phyloP scores from a whole-genome alignment of 768 basidiomycete genomes.

The Leccinum subtestaceum region DNA sequence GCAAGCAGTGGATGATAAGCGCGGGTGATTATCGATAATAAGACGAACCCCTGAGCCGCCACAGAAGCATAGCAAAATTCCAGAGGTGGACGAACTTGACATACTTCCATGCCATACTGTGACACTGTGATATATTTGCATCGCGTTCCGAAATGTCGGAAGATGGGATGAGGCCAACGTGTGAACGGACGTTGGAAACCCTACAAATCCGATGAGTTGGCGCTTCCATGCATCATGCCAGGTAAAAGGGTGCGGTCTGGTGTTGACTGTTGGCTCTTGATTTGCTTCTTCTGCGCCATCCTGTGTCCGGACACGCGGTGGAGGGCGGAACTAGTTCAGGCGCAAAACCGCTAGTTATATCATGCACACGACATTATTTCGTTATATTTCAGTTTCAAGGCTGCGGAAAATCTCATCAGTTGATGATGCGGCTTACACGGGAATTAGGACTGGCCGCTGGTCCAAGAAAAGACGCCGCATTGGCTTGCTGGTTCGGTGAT shows the following conservation, averaged over 20 bases:
- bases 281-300: conserved; percentile 4
- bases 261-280: neutral
- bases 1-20: conserved; percentile 19
- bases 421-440: conserved; percentile 9
- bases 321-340: conserved; percentile 2
- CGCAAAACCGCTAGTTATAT: conserved; percentile 15
- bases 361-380: conserved; percentile 11
- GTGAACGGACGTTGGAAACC: conserved; percentile 19
- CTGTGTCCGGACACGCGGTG: neutral
- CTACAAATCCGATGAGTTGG: neutral
- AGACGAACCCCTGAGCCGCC: conserved; percentile 19
- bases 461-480: conserved; percentile 10
- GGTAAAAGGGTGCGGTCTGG: neutral
- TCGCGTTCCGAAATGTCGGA: conserved; percentile 10
- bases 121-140: conserved; percentile 19
- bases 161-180: conserved; percentile 10
- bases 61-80: conserved; percentile 27
- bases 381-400: conserved; percentile 1
- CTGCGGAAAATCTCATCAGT: conserved; percentile 9
- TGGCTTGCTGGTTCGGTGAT: conserved; percentile 14
- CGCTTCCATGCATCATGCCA: neutral
- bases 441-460: conserved; percentile 18
- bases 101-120: conserved; percentile 18
- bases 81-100: conserved; percentile 20
- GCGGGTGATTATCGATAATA: conserved; percentile 25